Evolutionary conservation across 192 early-diverging fungal genomes (phyloP), one percentile per base, ranked within the genome.

Genomic region (Allomyces arbusculus): DNA sequence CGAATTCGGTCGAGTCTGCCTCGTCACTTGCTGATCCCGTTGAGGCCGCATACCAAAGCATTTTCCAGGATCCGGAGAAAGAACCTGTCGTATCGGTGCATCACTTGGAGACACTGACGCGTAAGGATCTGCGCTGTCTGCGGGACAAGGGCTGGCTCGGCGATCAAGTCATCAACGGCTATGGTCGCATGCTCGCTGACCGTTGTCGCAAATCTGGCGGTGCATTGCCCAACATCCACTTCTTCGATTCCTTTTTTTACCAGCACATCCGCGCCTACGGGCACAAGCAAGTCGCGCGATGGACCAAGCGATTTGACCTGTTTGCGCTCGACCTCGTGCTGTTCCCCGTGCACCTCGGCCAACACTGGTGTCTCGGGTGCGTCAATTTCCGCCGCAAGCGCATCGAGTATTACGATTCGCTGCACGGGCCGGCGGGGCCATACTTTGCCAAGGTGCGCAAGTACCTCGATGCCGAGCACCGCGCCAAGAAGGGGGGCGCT

Each of bases 211-310:
- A 40, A 40, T 40, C 33, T 40, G 33, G 33, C 33, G 33, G 33
- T 40, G 33, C 33, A 40, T 40, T 40, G 33, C 33, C 33, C 33
- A 40, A 40, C 33, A 40, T 77, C 25, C 89, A 94, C 69, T 82
- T 83, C 28, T 97, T 94, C 72, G 95, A 88, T 73, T 91, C 92
- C 0, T 92, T 91, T 69, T 97, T 97, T 74, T 95, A 83, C 73
- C 71, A 80, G 44, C 86, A 77, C 8, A 72, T 97, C 33, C 61
- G 72, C 16, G 79, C 84, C 19, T 62, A 80, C 23, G 91, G 90
- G 11, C 95, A 91, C 66, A 70, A 68, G 8, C 76, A 77, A 40
- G 88, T 97, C 28, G 72, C 80, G 45, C 75, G 89, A 24, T 94
- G 92, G 91, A 89, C 91, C 9, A 85, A 86, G 55, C 87, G 82